Base-by-base conservation (phyloP, 371 early-diverging fungal genomes). In the Mucor piriformis region DNA sequence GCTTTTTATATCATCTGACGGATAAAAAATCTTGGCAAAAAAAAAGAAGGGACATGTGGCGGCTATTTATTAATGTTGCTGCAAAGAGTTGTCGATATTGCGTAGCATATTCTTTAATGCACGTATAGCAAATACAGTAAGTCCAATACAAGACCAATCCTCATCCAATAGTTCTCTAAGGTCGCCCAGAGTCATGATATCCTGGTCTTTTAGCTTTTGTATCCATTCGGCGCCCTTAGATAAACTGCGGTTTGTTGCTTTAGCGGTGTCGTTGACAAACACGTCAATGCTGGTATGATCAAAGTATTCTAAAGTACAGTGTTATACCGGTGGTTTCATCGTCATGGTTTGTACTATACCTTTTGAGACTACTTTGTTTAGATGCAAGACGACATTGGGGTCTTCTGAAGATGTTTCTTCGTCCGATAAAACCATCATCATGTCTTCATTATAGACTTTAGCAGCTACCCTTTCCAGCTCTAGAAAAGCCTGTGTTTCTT, bases 111-210 rank as follows among this genome's bases (percentile, higher is more conserved):
- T 90, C 69, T 91, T 90, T 54, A 93, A 76, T 1, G 91, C 89
- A 44, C 95, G 81, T 20, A 80, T 72, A 4, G 93, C 90, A 81
- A 93, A 93, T 3, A 94, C 92, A 4, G 94, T 92, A 57, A 94
- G 70, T 6, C 86, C 87, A 25, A 84, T 68, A 21, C 76, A 66
- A 34, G 76, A 68, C 91, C 91, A 90, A 63, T 90, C 91, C 44
- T 86, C 85, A 37, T 89, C 90, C 34, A 82, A 74, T 27, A 90
- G 55, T 43, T 84, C 87, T 29, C 84, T 73, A 50, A 91, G 67
- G 64, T 91, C 90, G 2, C 89, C 91, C 10, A 89, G 86, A 2
- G 89, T 89, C 84, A 88, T 80, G 49, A 91, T 77, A 63, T 91
- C 91, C 65, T 91, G 89, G n/a, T 71, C 66, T 52, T 85, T 77